Evolutionary conservation across 2,329 filamentous ascomycete genomes (phyloP).

Genomic region (Beauveria medogensis): DNA sequence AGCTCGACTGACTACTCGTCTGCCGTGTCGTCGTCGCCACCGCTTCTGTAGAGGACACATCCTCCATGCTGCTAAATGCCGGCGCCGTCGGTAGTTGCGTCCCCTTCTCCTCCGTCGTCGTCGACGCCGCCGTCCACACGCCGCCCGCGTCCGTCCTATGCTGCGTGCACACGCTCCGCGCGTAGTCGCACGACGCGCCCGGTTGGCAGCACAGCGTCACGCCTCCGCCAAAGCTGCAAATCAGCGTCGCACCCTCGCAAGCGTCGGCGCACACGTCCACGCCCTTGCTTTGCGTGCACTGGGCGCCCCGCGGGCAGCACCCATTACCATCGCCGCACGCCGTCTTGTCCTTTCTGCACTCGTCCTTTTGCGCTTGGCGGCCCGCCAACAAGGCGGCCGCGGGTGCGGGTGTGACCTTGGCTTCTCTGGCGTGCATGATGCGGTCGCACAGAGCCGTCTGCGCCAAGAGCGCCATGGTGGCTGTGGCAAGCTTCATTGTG

Average conservation of each 20-base stretch:
- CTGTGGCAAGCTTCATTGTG: constrained; percentile 5
- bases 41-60: background rate
- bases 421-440: background rate
- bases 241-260: background rate
- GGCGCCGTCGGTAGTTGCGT: background rate
- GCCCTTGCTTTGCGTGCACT: constrained; percentile 3
- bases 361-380: background rate
- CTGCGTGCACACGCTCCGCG: constrained; percentile 6
- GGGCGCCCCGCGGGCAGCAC: background rate
- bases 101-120: background rate
- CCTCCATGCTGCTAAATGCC: background rate
- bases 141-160: background rate
- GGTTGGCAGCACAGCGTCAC: constrained; percentile 5
- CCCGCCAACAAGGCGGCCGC: background rate
- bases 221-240: background rate
- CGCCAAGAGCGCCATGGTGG: background rate
- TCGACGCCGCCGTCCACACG: background rate
- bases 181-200: constrained; percentile 6
- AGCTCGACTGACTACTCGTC: background rate
- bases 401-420: background rate
- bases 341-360: constrained; percentile 3
- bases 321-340: constrained; percentile 9
- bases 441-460: background rate
- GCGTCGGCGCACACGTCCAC: constrained; percentile 5
- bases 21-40: background rate